These are phyloP conservation scores for Tagetes erecta DNA, from an alignment of 129 eudicot species.

Conservation along the genomic window DNA sequence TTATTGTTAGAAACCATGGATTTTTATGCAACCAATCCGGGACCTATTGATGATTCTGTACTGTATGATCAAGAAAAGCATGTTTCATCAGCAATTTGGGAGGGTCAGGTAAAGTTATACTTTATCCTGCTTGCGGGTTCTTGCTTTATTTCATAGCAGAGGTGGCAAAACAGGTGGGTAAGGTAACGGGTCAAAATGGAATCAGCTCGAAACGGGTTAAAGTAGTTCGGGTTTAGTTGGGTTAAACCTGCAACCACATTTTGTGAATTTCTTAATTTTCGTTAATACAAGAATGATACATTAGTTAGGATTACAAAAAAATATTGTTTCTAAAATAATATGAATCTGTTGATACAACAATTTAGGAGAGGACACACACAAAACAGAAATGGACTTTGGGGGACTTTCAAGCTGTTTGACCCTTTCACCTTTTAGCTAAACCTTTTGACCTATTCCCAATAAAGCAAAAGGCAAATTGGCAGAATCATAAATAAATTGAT, in stretches of 20 bases:
- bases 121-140: background rate
- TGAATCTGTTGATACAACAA: background rate
- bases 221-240: background rate
- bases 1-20: slow-evolving; percentile 53
- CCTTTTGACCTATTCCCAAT: background rate
- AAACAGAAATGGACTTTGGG: slow-evolving; percentile 1
- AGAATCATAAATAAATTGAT: background rate
- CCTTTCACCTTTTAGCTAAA: background rate
- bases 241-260: slow-evolving; percentile 11
- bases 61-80: slow-evolving; percentile 98
- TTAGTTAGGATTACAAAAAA: background rate
- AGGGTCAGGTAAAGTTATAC: slow-evolving; percentile 72
- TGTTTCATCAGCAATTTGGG: slow-evolving; percentile 97
- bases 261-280: background rate
- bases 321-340: background rate
- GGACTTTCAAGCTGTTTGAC: background rate
- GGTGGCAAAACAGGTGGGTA: slow-evolving; percentile 15
- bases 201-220: background rate
- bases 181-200: background rate
- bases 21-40: slow-evolving; percentile 75
- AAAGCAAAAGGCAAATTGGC: background rate
- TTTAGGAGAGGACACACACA: background rate
- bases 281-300: background rate
- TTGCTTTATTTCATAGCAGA: slow-evolving; percentile 6
- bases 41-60: slow-evolving; percentile 84